These are phyloP conservation scores for Ustilago bromivora DNA, from an alignment of 1,284 basidiomycete species.

Conservation along the genomic window DNA sequence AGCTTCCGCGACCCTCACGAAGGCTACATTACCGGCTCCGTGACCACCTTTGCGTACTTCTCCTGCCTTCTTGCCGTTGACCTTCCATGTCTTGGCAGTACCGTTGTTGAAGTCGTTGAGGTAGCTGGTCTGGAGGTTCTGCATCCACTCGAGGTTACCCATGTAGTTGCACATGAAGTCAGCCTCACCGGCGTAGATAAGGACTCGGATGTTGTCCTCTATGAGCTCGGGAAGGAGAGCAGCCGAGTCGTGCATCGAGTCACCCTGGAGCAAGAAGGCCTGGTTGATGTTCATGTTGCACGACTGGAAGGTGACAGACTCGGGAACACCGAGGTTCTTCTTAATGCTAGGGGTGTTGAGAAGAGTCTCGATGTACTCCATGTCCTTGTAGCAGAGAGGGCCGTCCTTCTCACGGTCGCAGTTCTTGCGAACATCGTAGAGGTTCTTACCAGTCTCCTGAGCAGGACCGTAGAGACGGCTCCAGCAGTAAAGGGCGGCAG, in stretches of 20 bases:
- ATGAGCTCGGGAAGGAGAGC: constrained; percentile 80
- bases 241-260: constrained; percentile 82
- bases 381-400: constrained; percentile 73
- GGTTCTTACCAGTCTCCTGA: constrained; percentile 72
- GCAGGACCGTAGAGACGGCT: constrained; percentile 72
- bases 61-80: constrained; percentile 59
- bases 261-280: constrained; percentile 79
- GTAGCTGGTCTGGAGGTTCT: constrained; percentile 57
- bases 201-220: constrained; percentile 79
- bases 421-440: constrained; percentile 83
- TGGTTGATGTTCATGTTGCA: constrained; percentile 75
- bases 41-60: constrained; percentile 59
- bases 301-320: constrained; percentile 75
- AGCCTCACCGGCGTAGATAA: constrained; percentile 86
- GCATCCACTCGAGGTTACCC: constrained; percentile 66
- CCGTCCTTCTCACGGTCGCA: constrained; percentile 80
- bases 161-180: constrained; percentile 75
- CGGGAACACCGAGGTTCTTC: constrained; percentile 79
- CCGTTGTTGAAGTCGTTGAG: constrained; percentile 59
- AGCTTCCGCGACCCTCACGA: constrained; percentile 52
- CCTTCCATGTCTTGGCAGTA: constrained; percentile 47
- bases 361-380: constrained; percentile 73
- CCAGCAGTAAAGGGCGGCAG: constrained; percentile 72
- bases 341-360: constrained; percentile 75
- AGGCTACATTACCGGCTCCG: constrained; percentile 62